These are phyloP conservation scores for Metschnikowia shivogae DNA, from an alignment of 805 yeast genomes.

Conservation along the genomic window DNA sequence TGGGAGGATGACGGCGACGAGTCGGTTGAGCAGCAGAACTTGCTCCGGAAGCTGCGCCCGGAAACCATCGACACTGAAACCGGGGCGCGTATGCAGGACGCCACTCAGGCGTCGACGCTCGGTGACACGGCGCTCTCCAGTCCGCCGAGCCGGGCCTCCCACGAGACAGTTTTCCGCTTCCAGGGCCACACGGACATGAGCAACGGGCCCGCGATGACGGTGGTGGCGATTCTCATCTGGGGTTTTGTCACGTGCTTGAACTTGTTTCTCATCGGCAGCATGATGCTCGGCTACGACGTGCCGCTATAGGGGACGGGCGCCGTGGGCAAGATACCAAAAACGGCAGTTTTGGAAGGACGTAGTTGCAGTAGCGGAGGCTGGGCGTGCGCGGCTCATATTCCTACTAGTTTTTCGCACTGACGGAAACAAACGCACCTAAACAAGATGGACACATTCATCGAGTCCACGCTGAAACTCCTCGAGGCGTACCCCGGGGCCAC, in stretches of 20 bases:
- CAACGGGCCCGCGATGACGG: slow-evolving; percentile 53
- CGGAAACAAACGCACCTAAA: no score
- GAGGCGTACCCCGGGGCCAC: slow-evolving; percentile 37
- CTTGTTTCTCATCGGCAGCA: slow-evolving; percentile 57
- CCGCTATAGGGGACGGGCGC: no score
- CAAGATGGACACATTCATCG: slow-evolving; percentile 23
- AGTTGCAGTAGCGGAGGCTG: no score
- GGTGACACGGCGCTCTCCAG: no score
- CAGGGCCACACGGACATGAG: slow-evolving; percentile 60
- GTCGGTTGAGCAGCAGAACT: slow-evolving; percentile 13
- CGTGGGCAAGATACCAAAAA: no score
- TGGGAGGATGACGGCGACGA: slow-evolving; percentile 33
- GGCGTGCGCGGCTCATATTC: no score
- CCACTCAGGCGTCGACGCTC: not conserved
- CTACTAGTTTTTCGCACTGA: no score
- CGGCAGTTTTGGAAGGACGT: no score
- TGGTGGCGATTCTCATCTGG: slow-evolving; percentile 61
- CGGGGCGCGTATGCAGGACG: not conserved
- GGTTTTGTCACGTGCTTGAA: slow-evolving; percentile 66
- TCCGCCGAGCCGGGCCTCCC: slow-evolving; percentile 1
- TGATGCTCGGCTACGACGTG: slow-evolving; percentile 47
- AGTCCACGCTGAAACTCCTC: slow-evolving; percentile 27
- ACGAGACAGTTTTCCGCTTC: slow-evolving; percentile 24
- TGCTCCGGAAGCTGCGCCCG: slow-evolving; percentile 9
- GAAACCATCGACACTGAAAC: not conserved